Evolutionary conservation across 179 eudicot genomes (phyloP), one percentile per base, ranked within the genome.

Genomic region (Heliamphora pulchella): DNA sequence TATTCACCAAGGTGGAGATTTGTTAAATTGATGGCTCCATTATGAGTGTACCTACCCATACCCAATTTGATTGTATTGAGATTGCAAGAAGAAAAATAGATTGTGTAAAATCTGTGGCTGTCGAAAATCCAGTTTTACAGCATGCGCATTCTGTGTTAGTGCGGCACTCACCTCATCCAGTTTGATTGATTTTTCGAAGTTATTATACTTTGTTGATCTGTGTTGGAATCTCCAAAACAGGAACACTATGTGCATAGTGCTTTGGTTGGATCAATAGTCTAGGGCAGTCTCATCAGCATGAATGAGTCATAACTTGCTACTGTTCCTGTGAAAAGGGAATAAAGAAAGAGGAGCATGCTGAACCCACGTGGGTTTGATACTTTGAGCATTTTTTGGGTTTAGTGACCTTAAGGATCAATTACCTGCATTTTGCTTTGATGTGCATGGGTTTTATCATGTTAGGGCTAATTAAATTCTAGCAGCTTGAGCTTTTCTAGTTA

Each of bases 171-270:
- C 22, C 20, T 43, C 31, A 69, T 69, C 50, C 53, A 46, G 43
- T 41, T 69, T 46, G 53, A 20, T 17, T n/a, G 8, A 44, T 9
- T 69, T 10, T 44, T 8, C 15, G 1, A 2, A 39, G 14, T 15
- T 7, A 69, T 46, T 4, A 69, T 15, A 9, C 18, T 11, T 44
- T 69, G 51, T 13, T 69, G 73, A 31, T 65, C 69, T 65, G 15
- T 65, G 46, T 65, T 18, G 78, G 65, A 76, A 46, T 76, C 67
- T 63, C 41, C 46, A 55, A 48, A 31, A 17, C 13, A 58, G 43
- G n/a, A 76, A 10, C 5, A n/a, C 10, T 20, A 39, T 55, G 5
- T 44, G n/a, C 17, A 9, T 41, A 39, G 18, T 54, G 74, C 67
- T 43, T 57, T 41, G 44, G 22, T 4, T 0, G 4, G 50, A 39